phyloP scores from a whole-genome alignment of 2,329 filamentous ascomycete genomes.

The Ceratocystis ficicola region DNA sequence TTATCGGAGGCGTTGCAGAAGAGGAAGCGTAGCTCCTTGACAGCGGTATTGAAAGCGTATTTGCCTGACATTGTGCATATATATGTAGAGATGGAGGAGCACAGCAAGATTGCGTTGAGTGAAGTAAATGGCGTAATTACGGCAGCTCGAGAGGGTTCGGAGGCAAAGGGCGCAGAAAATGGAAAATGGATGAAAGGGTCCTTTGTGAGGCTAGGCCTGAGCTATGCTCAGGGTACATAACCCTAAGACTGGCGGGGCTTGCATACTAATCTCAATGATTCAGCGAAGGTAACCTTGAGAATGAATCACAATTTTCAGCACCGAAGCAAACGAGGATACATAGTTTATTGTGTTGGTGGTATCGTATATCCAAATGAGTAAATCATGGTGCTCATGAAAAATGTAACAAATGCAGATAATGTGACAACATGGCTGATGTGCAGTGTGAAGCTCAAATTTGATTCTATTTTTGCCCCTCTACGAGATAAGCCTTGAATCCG shows the following conservation, averaged over 20 bases:
- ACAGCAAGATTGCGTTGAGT: background rate
- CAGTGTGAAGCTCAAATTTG: background rate
- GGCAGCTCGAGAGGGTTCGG: background rate
- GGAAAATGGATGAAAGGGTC: no score
- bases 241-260: background rate
- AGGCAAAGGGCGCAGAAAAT: no score
- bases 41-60: slow-evolving; percentile 76
- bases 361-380: no score
- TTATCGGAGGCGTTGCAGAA: slow-evolving; percentile 92
- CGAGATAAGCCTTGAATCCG: background rate
- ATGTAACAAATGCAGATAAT: no score
- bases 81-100: background rate
- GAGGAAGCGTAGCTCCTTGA: slow-evolving; percentile 94
- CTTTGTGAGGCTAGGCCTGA: no score
- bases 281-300: no score
- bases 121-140: no score
- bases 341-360: no score
- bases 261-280: background rate
- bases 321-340: no score
- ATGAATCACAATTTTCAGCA: no score
- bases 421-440: background rate
- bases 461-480: slow-evolving; percentile 1
- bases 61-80: slow-evolving; percentile 39
- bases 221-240: no score
- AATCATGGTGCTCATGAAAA: no score